Evolutionary conservation across 768 basidiomycete genomes (phyloP).

Genomic region (Clathrus columnatus): DNA sequence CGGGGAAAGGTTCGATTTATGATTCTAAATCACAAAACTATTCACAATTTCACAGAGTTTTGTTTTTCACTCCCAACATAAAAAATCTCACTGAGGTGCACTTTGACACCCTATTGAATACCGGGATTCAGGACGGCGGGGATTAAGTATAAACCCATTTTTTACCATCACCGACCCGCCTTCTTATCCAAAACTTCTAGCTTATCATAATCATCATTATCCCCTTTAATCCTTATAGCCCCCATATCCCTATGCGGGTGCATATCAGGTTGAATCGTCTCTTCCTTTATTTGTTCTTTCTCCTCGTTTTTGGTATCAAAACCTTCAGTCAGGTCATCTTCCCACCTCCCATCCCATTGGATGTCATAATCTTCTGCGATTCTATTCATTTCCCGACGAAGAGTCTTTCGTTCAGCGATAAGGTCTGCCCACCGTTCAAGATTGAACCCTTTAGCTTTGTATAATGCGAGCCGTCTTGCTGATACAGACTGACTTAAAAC

Average conservation of each 20-base stretch:
- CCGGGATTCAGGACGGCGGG: too few species aligned
- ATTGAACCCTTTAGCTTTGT: conserved; percentile 49
- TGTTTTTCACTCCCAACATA: too few species aligned
- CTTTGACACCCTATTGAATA: too few species aligned
- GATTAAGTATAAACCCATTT: too few species aligned
- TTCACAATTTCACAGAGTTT: too few species aligned
- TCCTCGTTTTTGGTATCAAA: background rate
- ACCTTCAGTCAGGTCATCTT: background rate
- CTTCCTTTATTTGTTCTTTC: background rate
- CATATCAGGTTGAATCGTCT: background rate
- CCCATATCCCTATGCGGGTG: background rate
- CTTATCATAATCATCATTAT: background rate
- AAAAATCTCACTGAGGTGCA: too few species aligned
- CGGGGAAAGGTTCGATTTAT: too few species aligned
- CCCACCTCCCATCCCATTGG: conserved; percentile 21
- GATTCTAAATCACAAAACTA: too few species aligned
- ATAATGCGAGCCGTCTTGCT: conserved; percentile 44
- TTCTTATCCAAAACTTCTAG: background rate
- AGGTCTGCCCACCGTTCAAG: conserved; percentile 53
- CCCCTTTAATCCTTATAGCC: background rate
- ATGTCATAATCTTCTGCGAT: conserved; percentile 58
- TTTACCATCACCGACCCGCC: background rate
- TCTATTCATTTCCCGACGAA: conserved; percentile 44
- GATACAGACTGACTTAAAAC: conserved; percentile 52
- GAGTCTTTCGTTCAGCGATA: conserved; percentile 37